Percentiles rank a stretch among this genome's conserved stretches.
Evolutionary conservation across 192 early-diverging fungal species (phyloP).

Genomic region (Diversispora epigaea): DNA sequence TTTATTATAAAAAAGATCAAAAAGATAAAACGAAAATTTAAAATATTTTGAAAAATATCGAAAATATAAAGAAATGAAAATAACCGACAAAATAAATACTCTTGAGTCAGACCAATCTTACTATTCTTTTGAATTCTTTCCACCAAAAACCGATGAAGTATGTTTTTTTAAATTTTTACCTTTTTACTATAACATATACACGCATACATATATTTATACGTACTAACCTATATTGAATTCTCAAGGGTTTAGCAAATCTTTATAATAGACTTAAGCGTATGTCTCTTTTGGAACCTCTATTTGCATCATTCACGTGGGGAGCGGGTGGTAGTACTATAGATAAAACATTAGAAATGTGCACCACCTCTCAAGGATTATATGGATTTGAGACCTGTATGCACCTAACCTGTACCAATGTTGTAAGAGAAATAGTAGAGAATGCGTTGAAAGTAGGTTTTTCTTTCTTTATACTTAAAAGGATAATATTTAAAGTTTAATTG

Average conservation of each 20-base stretch:
- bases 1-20: too few species aligned
- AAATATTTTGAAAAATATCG: too few species aligned
- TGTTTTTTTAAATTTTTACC: slow-evolving; percentile 7
- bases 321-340: slow-evolving; percentile 89
- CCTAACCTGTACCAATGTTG: slow-evolving; percentile 98
- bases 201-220: background rate
- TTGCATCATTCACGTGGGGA: slow-evolving; percentile 96
- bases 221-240: background rate
- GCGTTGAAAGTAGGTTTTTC: slow-evolving; percentile 61
- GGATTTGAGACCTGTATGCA: slow-evolving; percentile 95
- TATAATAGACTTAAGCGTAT: slow-evolving; percentile 96
- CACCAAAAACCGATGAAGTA: slow-evolving; percentile 90
- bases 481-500: background rate
- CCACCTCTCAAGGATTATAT: slow-evolving; percentile 84
- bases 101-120: slow-evolving; percentile 48
- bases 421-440: slow-evolving; percentile 73
- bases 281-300: slow-evolving; percentile 83
- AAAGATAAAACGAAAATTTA: too few species aligned
- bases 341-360: slow-evolving; percentile 83
- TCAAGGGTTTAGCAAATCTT: slow-evolving; percentile 80
- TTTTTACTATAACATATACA: background rate
- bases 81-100: slow-evolving; percentile 68
- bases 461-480: background rate
- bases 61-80: slow-evolving; percentile 51
- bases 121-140: slow-evolving; percentile 97